These are phyloP conservation scores for Aureobasidium vineae DNA, from an alignment of 2,329 filamentous ascomycete species.

Conservation along the genomic window DNA sequence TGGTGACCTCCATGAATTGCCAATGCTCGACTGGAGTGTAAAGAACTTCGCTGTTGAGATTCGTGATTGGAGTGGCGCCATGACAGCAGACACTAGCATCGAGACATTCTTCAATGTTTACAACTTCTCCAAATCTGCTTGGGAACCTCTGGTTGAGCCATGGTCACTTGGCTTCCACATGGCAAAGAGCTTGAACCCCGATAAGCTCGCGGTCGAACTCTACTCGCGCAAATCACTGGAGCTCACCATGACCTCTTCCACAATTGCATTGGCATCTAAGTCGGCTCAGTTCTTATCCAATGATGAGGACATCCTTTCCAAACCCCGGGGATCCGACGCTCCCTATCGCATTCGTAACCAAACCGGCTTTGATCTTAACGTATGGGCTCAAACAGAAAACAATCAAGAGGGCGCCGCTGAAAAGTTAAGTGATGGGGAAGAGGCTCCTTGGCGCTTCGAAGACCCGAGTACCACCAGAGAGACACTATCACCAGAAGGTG, in stretches of 20 bases:
- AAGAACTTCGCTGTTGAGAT: conserved; percentile 84
- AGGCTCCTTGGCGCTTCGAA: conserved; percentile 94
- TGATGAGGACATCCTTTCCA: conserved; percentile 88
- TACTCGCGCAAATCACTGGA: conserved; percentile 90
- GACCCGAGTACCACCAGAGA: conserved; percentile 96
- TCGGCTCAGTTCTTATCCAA: conserved; percentile 85
- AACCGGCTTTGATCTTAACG: conserved; percentile 84
- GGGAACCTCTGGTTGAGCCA: conserved; percentile 94
- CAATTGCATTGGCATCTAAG: conserved; percentile 89
- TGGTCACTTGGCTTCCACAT: conserved; percentile 95
- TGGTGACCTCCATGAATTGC: conserved; percentile 91
- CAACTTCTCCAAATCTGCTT: conserved; percentile 98
- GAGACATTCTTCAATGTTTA: conserved; percentile 96
- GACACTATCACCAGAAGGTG: conserved; percentile 79
- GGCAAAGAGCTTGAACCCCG: conserved; percentile 70
- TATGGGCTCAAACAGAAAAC: conserved; percentile 76
- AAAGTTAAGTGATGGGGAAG: conserved; percentile 81
- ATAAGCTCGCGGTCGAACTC: conserved; percentile 77
- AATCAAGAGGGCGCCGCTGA: conserved; percentile 69
- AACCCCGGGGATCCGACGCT: conserved; percentile 85
- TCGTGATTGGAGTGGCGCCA: conserved; percentile 83
- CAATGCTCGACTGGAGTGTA: conserved; percentile 88
- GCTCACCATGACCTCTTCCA: conserved; percentile 86
- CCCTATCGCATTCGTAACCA: conserved; percentile 94
- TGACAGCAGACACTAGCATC: conserved; percentile 85